A percentile compares a stretch with the other conserved stretches of the same genome.
Conservation (phyloP, 1,284 basidiomycete species). For the Tremellales sp. region DNA sequence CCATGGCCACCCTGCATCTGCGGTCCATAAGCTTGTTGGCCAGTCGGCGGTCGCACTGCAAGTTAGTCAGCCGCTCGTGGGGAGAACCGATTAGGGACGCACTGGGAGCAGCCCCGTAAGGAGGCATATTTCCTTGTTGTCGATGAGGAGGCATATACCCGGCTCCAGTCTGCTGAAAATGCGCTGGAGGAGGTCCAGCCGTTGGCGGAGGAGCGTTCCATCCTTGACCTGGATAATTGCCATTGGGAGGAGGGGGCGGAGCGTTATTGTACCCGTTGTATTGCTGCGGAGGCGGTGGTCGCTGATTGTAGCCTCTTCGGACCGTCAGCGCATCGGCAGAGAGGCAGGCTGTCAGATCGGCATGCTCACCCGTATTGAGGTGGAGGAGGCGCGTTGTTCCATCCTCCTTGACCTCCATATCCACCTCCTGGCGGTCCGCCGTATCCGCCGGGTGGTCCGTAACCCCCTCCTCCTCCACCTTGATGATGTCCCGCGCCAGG, state of each 20-base stretch:
- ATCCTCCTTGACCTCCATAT: constrained; percentile 7
- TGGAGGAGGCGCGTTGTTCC: constrained; percentile 14
- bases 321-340: neutral
- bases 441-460: neutral
- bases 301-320: neutral
- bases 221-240: neutral
- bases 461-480: constrained; percentile 7
- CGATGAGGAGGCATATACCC: constrained; percentile 20
- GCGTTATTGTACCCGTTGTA: constrained; percentile 4
- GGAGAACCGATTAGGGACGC: constrained; percentile 1
- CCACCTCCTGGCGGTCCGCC: constrained; percentile 3
- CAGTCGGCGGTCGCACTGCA: constrained; percentile 37
- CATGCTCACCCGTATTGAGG: constrained; percentile 9
- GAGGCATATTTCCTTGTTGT: constrained; percentile 8
- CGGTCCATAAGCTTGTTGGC: constrained; percentile 65
- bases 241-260: constrained; percentile 3
- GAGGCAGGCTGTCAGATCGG: constrained; percentile 2
- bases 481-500: constrained; percentile 28
- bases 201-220: constrained; percentile 22
- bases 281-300: constrained; percentile 14
- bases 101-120: constrained; percentile 21
- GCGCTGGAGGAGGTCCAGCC: constrained; percentile 14
- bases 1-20: constrained; percentile 56
- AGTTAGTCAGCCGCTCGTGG: neutral
- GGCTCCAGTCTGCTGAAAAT: constrained; percentile 27